phyloP scores from a whole-genome alignment of 192 early-diverging fungal species.

The Mortierella alpina region DNA sequence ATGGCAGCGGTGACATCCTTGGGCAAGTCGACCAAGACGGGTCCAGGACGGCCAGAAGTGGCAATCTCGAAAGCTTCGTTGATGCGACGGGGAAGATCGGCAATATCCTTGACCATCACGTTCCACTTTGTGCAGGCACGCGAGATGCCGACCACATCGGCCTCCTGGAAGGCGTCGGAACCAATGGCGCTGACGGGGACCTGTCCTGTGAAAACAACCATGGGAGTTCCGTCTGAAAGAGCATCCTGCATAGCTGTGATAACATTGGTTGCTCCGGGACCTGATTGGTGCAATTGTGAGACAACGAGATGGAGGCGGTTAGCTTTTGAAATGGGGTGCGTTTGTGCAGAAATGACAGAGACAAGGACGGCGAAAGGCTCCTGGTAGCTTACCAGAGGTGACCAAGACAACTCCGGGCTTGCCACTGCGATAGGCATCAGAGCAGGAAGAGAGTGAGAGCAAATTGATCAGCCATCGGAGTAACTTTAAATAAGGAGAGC shows the following conservation, averaged over 20 bases:
- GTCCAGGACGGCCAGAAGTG: conserved; percentile 93
- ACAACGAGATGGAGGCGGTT: conserved; percentile 54
- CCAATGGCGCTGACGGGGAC: conserved; percentile 92
- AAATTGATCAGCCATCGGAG: conserved; percentile 1
- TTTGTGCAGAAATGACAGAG: neutral
- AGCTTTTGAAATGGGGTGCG: neutral
- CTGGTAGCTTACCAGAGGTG: conserved; percentile 29
- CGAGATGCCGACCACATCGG: conserved; percentile 96
- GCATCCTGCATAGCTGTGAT: conserved; percentile 99
- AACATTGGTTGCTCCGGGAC: conserved; percentile 98
- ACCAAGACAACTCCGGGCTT: conserved; percentile 77
- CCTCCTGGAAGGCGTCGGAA: conserved; percentile 98
- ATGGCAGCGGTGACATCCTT: conserved; percentile 97
- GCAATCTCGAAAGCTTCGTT: conserved; percentile 99
- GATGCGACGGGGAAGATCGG: conserved; percentile 96
- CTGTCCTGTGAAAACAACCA: conserved; percentile 97
- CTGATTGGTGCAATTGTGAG: conserved; percentile 79
- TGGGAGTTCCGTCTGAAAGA: conserved; percentile 91
- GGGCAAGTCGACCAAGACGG: conserved; percentile 97
- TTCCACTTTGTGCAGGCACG: conserved; percentile 99
- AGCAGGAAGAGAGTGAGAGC: no score
- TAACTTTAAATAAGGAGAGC: neutral
- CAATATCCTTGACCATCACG: conserved; percentile 96
- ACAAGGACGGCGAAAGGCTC: neutral
- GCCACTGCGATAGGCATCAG: conserved; percentile 59